Percentiles rank a stretch among this genome's conserved stretches.
phyloP scores from a whole-genome alignment of 2,329 filamentous ascomycete genomes.

The Fusarium sp. region DNA sequence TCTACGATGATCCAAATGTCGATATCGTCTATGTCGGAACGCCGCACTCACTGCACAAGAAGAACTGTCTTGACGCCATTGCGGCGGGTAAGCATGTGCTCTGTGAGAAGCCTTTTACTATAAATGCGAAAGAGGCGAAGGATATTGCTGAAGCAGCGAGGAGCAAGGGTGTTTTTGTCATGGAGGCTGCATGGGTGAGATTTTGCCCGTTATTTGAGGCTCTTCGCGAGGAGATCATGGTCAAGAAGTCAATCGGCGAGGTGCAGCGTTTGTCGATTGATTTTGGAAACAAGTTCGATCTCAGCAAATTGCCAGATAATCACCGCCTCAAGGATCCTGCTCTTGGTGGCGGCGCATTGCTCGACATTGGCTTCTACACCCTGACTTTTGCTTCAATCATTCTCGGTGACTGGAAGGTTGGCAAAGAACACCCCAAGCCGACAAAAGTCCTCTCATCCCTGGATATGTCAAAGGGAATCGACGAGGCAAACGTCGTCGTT shows the following conservation, averaged over 20 bases:
- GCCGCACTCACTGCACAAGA: constrained; percentile 60
- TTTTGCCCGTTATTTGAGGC: constrained; percentile 27
- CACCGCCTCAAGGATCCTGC: constrained; percentile 28
- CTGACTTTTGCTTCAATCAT: constrained; percentile 25
- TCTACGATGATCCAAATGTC: constrained; percentile 57
- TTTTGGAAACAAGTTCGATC: constrained; percentile 27
- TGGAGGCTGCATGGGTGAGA: constrained; percentile 33
- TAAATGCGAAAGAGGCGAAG: constrained; percentile 18
- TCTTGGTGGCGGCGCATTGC: constrained; percentile 23
- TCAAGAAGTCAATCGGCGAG: constrained; percentile 30
- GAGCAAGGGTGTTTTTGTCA: constrained; percentile 15
- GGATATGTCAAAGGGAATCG: constrained; percentile 21
- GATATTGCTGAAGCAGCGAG: constrained; percentile 23
- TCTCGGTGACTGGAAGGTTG: constrained; percentile 23
- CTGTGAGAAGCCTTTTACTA: constrained; percentile 61
- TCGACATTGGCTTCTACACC: constrained; percentile 23
- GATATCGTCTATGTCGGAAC: constrained; percentile 62
- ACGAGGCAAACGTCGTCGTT: constrained; percentile 9
- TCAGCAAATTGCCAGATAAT: background rate
- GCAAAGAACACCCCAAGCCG: constrained; percentile 18
- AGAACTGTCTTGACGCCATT: constrained; percentile 60
- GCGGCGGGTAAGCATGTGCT: constrained; percentile 59
- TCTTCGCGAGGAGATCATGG: constrained; percentile 15
- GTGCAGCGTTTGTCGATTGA: constrained; percentile 19
- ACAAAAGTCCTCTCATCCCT: constrained; percentile 14